These are phyloP conservation scores for Crithidia bombi DNA, from an alignment of 208 protist genomes.

Conservation along the genomic window DNA sequence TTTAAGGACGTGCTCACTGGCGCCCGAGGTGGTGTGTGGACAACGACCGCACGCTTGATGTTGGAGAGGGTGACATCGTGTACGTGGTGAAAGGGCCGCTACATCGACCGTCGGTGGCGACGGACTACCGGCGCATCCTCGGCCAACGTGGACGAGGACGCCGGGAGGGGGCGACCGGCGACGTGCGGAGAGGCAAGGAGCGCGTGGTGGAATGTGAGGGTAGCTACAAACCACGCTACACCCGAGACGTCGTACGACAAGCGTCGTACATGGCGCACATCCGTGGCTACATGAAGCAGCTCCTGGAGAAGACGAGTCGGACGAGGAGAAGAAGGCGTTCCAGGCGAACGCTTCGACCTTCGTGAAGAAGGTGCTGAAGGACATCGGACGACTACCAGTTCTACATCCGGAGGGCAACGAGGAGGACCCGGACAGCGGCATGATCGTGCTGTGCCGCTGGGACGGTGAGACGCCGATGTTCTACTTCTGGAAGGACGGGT, in stretches of 20 bases:
- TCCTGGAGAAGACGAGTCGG: conserved; percentile 81
- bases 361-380: conserved; percentile 92
- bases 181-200: conserved; percentile 78
- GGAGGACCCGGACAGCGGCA: conserved; percentile 90
- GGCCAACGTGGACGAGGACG: conserved; percentile 91
- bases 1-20: conserved; percentile 88
- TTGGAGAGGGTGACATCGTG: conserved; percentile 83
- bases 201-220: conserved; percentile 88
- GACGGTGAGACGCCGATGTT: conserved; percentile 86
- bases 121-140: conserved; percentile 91
- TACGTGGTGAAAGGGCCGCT: conserved; percentile 83
- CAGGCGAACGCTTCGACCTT: conserved; percentile 84
- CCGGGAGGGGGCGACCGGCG: conserved; percentile 83
- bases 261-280: conserved; percentile 93
- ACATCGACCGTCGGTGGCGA: conserved; percentile 90
- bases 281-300: conserved; percentile 90
- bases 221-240: conserved; percentile 92
- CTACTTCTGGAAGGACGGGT: conserved; percentile 93
- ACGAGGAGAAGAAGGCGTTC: conserved; percentile 88
- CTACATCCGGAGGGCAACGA: conserved; percentile 92
- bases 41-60: conserved; percentile 82
- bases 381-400: conserved; percentile 94
- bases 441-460: conserved; percentile 92
- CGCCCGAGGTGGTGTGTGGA: conserved; percentile 93
- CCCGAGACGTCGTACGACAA: conserved; percentile 93